A percentile compares a stretch with the other conserved stretches of the same genome.
phyloP scores from a whole-genome alignment of 352 stramenopile species.

The Phytophthora constricta region DNA sequence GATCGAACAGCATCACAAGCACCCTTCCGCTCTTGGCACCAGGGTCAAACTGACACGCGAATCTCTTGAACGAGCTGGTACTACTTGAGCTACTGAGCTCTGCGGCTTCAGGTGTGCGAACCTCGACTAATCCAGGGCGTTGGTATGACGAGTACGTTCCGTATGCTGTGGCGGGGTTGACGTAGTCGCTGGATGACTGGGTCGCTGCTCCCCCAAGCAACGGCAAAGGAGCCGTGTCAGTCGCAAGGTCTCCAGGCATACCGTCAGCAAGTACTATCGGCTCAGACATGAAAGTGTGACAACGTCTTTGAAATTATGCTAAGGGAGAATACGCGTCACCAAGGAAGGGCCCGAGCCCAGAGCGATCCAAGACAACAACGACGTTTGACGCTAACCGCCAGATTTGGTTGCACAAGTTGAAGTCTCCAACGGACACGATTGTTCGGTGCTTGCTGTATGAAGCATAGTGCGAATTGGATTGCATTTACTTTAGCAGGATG shows the following conservation, averaged over 20 bases:
- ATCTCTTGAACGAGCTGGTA: conserved; percentile 32
- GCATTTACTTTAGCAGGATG: conserved; percentile 31
- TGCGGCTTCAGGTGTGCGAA: conserved; percentile 19
- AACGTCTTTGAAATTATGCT: neutral
- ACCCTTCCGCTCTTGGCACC: conserved; percentile 45
- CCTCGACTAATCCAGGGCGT: conserved; percentile 15
- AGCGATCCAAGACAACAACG: too few relatives aligned
- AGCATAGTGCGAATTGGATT: neutral
- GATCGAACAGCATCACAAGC: conserved; percentile 56
- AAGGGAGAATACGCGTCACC: too few relatives aligned
- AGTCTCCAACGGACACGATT: too few relatives aligned
- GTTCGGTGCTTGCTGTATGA: too few relatives aligned
- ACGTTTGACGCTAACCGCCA: too few relatives aligned
- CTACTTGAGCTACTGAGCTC: conserved; percentile 12
- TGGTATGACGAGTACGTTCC: conserved; percentile 38
- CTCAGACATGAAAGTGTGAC: neutral
- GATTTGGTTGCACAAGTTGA: conserved; percentile 11
- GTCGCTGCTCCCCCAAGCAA: conserved; percentile 15
- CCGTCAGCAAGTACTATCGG: conserved; percentile 8
- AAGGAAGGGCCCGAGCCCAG: too few relatives aligned
- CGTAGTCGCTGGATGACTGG: conserved; percentile 21
- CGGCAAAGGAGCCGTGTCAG: conserved; percentile 20
- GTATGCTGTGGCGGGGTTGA: conserved; percentile 26
- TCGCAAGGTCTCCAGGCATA: conserved; percentile 19
- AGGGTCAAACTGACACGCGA: conserved; percentile 51